These are phyloP conservation scores for Solanum chaucha DNA, from an alignment of 257 asterid species.

Conservation along the genomic window DNA sequence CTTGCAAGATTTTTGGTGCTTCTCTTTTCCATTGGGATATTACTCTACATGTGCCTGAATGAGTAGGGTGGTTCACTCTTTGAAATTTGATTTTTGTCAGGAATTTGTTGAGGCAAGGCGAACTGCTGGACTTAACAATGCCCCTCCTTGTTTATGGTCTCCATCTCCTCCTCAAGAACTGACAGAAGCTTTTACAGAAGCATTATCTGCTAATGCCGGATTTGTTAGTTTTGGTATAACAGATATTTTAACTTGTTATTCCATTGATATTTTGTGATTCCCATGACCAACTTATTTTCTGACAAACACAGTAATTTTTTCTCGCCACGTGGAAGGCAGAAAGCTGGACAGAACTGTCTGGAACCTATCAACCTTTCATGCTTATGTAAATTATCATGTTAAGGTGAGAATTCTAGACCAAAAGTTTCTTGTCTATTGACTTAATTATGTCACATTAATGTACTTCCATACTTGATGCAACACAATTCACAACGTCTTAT, in stretches of 20 bases:
- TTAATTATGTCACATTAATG: not conserved
- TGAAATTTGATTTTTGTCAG: conserved; percentile 20
- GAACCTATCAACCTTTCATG: conserved; percentile 91
- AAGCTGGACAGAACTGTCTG: conserved; percentile 93
- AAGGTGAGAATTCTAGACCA: conserved; percentile 45
- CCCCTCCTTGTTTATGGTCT: conserved; percentile 96
- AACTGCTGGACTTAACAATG: conserved; percentile 73
- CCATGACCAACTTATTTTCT: conserved; percentile 2
- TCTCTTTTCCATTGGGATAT: not conserved
- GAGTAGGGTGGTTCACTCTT: not conserved
- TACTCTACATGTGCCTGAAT: not conserved
- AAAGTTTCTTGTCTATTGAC: not conserved
- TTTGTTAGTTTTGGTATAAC: conserved; percentile 82
- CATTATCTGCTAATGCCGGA: conserved; percentile 84
- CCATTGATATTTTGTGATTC: conserved; percentile 2
- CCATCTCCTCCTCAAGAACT: conserved; percentile 77
- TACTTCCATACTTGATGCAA: not conserved
- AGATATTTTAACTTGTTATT: conserved; percentile 1
- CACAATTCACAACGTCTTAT: not conserved
- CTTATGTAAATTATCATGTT: conserved; percentile 92
- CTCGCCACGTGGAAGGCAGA: conserved; percentile 92
- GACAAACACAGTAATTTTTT: conserved; percentile 52
- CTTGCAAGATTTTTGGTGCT: not conserved
- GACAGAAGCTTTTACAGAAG: conserved; percentile 53
- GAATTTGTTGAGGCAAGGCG: conserved; percentile 96